phyloP scores from a whole-genome alignment of 1,284 basidiomycete species.

The Malassezia nana region DNA sequence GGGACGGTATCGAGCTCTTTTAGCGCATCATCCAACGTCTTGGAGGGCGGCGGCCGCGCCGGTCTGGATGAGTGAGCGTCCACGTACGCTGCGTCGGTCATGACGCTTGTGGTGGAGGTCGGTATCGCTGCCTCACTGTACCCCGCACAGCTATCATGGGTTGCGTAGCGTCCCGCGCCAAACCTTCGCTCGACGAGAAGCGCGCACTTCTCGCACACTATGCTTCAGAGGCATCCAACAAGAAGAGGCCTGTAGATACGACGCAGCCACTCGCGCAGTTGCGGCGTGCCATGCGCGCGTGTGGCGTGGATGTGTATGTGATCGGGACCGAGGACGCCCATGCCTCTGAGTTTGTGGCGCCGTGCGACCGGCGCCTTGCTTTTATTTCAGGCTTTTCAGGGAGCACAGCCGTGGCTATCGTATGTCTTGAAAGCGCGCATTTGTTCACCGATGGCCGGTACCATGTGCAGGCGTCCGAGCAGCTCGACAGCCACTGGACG shows the following conservation, averaged over 20 bases:
- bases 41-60: slow-evolving; percentile 1
- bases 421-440: slow-evolving; percentile 53
- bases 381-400: slow-evolving; percentile 80
- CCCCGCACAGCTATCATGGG: slow-evolving; percentile 11
- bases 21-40: slow-evolving; percentile 20
- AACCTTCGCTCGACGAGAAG: slow-evolving; percentile 8
- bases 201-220: slow-evolving; percentile 4
- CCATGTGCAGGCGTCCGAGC: slow-evolving; percentile 69
- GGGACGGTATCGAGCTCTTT: slow-evolving; percentile 52
- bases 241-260: neutral
- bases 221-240: neutral
- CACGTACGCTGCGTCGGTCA: neutral
- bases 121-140: too few species aligned
- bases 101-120: neutral
- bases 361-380: slow-evolving; percentile 67
- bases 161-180: slow-evolving; percentile 11
- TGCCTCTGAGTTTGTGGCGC: slow-evolving; percentile 73
- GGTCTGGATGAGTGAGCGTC: neutral
- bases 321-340: slow-evolving; percentile 80
- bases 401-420: slow-evolving; percentile 69
- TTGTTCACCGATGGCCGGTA: slow-evolving; percentile 80
- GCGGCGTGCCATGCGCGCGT: slow-evolving; percentile 27
- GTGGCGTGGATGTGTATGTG: slow-evolving; percentile 48
- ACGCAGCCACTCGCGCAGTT: slow-evolving; percentile 54
- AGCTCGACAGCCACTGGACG: slow-evolving; percentile 69